These are phyloP conservation scores for Exutisphaerella laricina DNA, from an alignment of 2,329 filamentous ascomycete species.

Conservation along the genomic window DNA sequence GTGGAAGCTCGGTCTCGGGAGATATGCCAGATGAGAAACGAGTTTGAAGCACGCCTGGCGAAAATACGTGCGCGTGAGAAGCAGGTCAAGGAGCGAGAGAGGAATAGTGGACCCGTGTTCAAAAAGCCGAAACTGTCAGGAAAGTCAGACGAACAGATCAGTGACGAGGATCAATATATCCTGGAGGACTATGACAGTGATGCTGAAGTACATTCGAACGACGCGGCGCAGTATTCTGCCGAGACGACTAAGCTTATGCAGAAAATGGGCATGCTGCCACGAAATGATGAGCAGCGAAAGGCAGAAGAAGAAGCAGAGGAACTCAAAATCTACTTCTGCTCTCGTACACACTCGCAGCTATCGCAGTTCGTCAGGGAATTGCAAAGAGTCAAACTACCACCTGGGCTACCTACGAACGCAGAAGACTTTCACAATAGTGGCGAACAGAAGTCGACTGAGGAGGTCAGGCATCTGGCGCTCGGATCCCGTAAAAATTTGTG, in stretches of 20 bases:
- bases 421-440: conserved; percentile 6
- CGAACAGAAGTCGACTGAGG: conserved; percentile 43
- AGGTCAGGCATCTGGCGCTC: conserved; percentile 73
- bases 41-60: conserved; percentile 66
- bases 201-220: conserved; percentile 37
- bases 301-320: conserved; percentile 56
- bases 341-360: conserved; percentile 85
- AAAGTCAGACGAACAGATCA: conserved; percentile 11
- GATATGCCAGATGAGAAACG: conserved; percentile 60
- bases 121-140: conserved; percentile 42
- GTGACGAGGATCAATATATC: conserved; percentile 57
- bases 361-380: conserved; percentile 83
- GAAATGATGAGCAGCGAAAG: conserved; percentile 33
- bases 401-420: conserved; percentile 49
- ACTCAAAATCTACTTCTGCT: conserved; percentile 86
- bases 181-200: conserved; percentile 71
- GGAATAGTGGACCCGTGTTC: conserved; percentile 41
- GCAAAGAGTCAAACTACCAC: conserved; percentile 68
- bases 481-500: conserved; percentile 84
- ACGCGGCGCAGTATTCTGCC: conserved; percentile 47
- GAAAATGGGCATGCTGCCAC: conserved; percentile 43
- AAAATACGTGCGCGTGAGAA: conserved; percentile 57
- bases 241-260: conserved; percentile 71
- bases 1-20: conserved; percentile 62
- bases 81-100: conserved; percentile 49